phyloP scores from a whole-genome alignment of 495 filamentous ascomycete species.

The Arthonia radiata region DNA sequence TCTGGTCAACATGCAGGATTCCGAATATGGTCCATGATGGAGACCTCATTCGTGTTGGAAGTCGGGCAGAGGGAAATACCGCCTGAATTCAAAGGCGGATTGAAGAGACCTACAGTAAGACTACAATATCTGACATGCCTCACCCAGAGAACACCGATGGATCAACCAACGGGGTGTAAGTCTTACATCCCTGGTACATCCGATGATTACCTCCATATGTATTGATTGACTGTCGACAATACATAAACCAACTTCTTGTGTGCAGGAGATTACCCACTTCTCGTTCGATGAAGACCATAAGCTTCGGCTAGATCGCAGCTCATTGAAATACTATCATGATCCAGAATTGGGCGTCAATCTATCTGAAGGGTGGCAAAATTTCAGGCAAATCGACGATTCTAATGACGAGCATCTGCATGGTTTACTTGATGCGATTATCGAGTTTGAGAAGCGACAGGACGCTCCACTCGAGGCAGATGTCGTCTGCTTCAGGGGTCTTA shows the following conservation, averaged over 20 bases:
- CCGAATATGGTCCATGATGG: too few species aligned
- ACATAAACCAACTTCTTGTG: not conserved
- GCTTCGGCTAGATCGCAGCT: conserved; percentile 52
- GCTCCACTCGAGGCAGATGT: conserved; percentile 50
- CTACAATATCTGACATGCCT: too few species aligned
- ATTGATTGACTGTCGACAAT: too few species aligned
- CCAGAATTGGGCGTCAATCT: conserved; percentile 46
- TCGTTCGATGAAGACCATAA: conserved; percentile 66
- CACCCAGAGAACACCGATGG: too few species aligned
- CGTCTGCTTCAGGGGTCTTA: conserved; percentile 92
- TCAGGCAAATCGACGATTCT: conserved; percentile 58
- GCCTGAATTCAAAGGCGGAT: too few species aligned
- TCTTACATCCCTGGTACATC: too few species aligned
- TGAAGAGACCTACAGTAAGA: too few species aligned
- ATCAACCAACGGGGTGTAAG: too few species aligned
- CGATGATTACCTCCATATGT: too few species aligned
- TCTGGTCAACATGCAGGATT: too few species aligned
- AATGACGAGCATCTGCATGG: conserved; percentile 73
- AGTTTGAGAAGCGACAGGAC: conserved; percentile 39
- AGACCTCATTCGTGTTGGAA: too few species aligned
- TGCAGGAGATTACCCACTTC: conserved; percentile 65
- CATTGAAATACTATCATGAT: conserved; percentile 70
- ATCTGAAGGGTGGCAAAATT: conserved; percentile 55
- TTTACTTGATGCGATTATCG: conserved; percentile 49
- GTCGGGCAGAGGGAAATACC: too few species aligned